A percentile compares a stretch with the other conserved stretches of the same genome.
phyloP scores from a whole-genome alignment of 2,329 filamentous ascomycete genomes.

The Colletotrichum lindemuthianum region DNA sequence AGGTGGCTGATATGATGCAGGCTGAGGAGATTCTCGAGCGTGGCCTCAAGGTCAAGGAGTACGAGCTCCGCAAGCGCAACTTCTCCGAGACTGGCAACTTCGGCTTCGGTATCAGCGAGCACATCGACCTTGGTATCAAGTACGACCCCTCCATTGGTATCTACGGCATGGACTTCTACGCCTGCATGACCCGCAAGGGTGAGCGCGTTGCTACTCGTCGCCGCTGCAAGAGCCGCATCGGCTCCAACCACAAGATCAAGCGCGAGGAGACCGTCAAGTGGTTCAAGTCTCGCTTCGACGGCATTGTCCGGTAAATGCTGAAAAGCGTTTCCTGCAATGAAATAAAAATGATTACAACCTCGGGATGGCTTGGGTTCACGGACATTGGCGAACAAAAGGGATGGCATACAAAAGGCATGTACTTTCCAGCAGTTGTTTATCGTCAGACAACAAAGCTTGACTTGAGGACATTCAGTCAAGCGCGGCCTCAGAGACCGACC shows the following conservation, averaged over 20 bases:
- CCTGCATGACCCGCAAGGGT: slow-evolving; percentile 99
- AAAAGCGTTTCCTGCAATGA: slow-evolving; percentile 23
- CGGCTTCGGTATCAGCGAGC: slow-evolving; percentile 99
- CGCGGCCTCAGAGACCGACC: slow-evolving; percentile 80
- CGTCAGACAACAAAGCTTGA: slow-evolving; percentile 59
- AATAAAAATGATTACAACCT: slow-evolving; percentile 19
- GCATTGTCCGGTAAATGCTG: slow-evolving; percentile 91
- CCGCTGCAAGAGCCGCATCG: slow-evolving; percentile 87
- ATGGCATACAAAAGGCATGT: slow-evolving; percentile 48
- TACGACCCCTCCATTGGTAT: slow-evolving; percentile 98
- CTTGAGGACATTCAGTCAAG: slow-evolving; percentile 65
- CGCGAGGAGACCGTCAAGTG: slow-evolving; percentile 96
- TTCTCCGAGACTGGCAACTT: slow-evolving; percentile 99
- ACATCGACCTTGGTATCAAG: slow-evolving; percentile 99
- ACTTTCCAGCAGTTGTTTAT: slow-evolving; percentile 54
- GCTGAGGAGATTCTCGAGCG: slow-evolving; percentile 99
- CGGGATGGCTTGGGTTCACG: slow-evolving; percentile 38
- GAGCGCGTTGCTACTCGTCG: slow-evolving; percentile 97
- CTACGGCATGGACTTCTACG: slow-evolving; percentile 99
- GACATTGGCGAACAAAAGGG: slow-evolving; percentile 48
- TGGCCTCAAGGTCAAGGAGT: slow-evolving; percentile 99
- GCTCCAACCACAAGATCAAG: slow-evolving; percentile 91
- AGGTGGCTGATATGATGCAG: slow-evolving; percentile 47
- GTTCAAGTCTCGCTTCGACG: slow-evolving; percentile 92
- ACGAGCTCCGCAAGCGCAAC: slow-evolving; percentile 99